Evolutionary conservation across 2,329 filamentous ascomycete genomes (phyloP), one percentile per base, ranked within the genome.

Genomic region (Fusarium cicatricum): DNA sequence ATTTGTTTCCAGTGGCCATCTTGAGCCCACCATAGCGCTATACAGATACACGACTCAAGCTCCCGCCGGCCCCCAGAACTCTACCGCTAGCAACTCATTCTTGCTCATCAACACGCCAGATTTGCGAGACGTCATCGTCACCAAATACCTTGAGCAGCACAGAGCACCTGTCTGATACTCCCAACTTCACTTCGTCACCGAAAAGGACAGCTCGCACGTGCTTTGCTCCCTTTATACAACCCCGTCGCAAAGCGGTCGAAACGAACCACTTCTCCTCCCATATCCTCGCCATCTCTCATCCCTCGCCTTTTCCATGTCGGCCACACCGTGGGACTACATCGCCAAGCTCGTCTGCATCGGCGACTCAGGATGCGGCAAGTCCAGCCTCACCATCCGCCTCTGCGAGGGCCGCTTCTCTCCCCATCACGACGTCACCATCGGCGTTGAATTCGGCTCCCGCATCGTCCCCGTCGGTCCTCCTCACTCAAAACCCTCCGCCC

Each of bases 331-430:
- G 94, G 92, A 98, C 80, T 98, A 96, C 81, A 99, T 98, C 74
- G 93, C 94, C 76, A 99, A 99, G 79, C 91, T 99, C 70, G 94
- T 98, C 72, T 96, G 92, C 80, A 92, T 99, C 71, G 95, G 95
- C 75, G 95, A 98, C 80, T 95, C 90, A 39, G 95, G 93, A 73
- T 96, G 92, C 73, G 95, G 95, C 71, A 99, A 99, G 82, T 96
- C 92, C 60, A 86, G 91, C 77, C 86, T 97, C 67, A 97, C 93
- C 52, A 93, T 97, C 74, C 91, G 94, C 62, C 90, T 98, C 62
- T 97, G 94, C 80, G 94, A 97, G 83, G 93, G 93, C 69, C 91
- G 94, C 74, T 97, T 98, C 82, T 92, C 91, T 50, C 86, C 90
- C 49, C 90, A 95, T 74, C 94, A 97, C 83, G 93, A 97, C 82